Evolutionary conservation across 148 eudicot genomes (phyloP), one percentile per base, ranked within the genome.

Genomic region (Spergularia bocconei): DNA sequence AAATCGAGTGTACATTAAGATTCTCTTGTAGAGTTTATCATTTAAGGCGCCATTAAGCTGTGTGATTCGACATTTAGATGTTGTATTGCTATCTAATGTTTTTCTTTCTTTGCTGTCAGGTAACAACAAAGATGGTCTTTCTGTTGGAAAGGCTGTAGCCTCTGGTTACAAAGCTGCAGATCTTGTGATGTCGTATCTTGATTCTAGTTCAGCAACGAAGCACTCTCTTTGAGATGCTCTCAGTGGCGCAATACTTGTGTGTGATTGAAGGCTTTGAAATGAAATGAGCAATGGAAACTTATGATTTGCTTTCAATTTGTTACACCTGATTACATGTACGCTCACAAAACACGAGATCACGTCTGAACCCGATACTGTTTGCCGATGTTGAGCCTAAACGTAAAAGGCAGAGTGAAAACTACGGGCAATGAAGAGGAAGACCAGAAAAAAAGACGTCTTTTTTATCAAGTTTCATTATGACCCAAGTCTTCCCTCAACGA

Each of bases 91-190:
- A 38, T 25, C 20, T 29, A 63, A 52, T 59, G 23, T 54, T 73
- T n/a, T 53, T 19, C 23, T 33, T 21, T 61, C 13, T 38, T 11
- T 39, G 8, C 66, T 2, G 76, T 59, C 77, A 95, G 99, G 99
- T 77, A 95, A 95, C 83, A 96, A 95, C 79, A 86, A 87, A 82
- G 93, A 88, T 79, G 98, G 98, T 72, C 84, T 94, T n/a, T 88
- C 98, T 21, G 98, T 94, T 48, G 98, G 98, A 51, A 94, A 91
- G 84, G 89, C 98, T 20, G 62, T 94, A 81, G 80, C 95, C 11
- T 90, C 93, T 1, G 98, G 98, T 39, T 90, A 86, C 86, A 84
- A 82, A 80, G 97, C 97, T 71, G 98, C 97, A 33, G 96, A 94
- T 78, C 89, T 63, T 36, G 97, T 91, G 29, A 86, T 88, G 15